These are phyloP conservation scores for Crithidia sp. DNA, from an alignment of 208 protist species.

Conservation along the genomic window DNA sequence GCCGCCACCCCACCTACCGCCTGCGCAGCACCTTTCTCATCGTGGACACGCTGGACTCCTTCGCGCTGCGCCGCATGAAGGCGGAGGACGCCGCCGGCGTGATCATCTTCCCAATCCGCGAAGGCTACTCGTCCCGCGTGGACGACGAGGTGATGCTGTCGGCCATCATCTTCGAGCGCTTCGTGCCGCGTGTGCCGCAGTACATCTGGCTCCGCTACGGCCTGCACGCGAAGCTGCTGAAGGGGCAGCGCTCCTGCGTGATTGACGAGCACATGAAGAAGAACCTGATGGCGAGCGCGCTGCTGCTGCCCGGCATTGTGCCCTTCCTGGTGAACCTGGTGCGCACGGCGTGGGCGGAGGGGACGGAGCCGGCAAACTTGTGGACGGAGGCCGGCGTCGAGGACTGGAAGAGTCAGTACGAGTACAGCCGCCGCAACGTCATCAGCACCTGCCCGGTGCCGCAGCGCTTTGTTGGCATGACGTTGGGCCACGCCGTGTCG, in stretches of 20 bases:
- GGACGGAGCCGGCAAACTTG: conserved; percentile 50
- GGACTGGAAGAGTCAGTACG: conserved; percentile 83
- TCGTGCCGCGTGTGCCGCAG: conserved; percentile 74
- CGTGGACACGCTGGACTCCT: conserved; percentile 63
- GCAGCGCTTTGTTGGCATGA: conserved; percentile 50
- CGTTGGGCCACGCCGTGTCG: conserved; percentile 47
- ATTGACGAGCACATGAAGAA: conserved; percentile 87
- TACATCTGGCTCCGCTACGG: conserved; percentile 87
- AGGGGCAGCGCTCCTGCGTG: conserved; percentile 57
- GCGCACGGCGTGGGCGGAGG: conserved; percentile 63
- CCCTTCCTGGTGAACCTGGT: conserved; percentile 90
- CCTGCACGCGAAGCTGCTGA: conserved; percentile 70
- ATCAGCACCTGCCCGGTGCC: conserved; percentile 73
- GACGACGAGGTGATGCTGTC: conserved; percentile 89
- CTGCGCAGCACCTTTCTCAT: conserved; percentile 77
- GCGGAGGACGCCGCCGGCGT: conserved; percentile 65
- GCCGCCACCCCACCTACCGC: conserved; percentile 80
- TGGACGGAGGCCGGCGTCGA: conserved; percentile 60
- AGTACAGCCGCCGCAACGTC: conserved; percentile 79
- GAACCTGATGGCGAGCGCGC: conserved; percentile 79
- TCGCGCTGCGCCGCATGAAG: conserved; percentile 68
- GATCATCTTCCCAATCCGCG: conserved; percentile 75
- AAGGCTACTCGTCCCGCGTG: conserved; percentile 70
- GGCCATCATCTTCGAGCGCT: conserved; percentile 80
- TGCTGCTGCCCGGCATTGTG: conserved; percentile 82